Evolutionary conservation across 345 rosid genomes (phyloP).

Genomic region (Erysimum cheiranthoides): DNA sequence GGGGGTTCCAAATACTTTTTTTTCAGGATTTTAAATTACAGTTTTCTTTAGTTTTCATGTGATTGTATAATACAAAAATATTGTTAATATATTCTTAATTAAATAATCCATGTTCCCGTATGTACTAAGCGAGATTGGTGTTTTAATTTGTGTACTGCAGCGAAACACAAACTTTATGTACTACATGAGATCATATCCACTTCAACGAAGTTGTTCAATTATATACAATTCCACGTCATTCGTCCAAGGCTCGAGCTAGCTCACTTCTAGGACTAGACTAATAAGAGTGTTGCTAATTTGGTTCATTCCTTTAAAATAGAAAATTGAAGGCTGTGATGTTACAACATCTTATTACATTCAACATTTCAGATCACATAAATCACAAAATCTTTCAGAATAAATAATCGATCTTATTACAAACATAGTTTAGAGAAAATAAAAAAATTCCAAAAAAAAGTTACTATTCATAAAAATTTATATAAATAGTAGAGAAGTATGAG

Average conservation of each 20-base stretch:
- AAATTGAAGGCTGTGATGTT: neutral
- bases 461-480: constrained; percentile 1
- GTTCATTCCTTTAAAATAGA: neutral
- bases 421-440: neutral
- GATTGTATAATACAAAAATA: neutral
- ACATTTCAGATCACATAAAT: constrained; percentile 5
- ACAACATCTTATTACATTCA: constrained; percentile 12
- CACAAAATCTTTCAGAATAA: constrained; percentile 5
- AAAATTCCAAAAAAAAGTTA: constrained; percentile 1
- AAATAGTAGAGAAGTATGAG: constrained; percentile 13
- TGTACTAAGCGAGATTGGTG: neutral
- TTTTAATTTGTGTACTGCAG: constrained; percentile 34
- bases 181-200: constrained; percentile 19
- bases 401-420: constrained; percentile 36
- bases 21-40: neutral
- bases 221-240: no score
- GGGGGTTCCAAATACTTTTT: neutral
- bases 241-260: neutral
- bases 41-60: constrained; percentile 1
- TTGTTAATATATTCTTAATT: neutral
- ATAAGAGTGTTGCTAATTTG: neutral
- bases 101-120: constrained; percentile 4
- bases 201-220: constrained; percentile 12
- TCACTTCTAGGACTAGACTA: no score
- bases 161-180: constrained; percentile 29